Base-by-base conservation (phyloP, 768 basidiomycete genomes). In the Xanthoconium purpureum region DNA sequence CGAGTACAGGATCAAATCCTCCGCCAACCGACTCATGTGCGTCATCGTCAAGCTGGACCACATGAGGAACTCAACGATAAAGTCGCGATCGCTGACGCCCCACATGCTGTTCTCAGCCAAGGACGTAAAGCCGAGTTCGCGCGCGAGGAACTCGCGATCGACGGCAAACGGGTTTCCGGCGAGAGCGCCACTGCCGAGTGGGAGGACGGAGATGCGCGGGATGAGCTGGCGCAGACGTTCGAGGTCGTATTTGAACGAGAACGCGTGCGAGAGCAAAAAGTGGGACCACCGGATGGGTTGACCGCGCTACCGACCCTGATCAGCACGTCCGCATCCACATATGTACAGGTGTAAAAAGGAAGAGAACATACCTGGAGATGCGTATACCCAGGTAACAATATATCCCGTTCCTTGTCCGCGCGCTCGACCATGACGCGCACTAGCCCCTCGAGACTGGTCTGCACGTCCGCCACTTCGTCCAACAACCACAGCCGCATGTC, bases 221-320 rank as follows among this genome's bases (percentile, higher is more conserved):
- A 89, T 76, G 51, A 96, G 82, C 68, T 94, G 85, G 35, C 82
- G 80, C 17, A 97, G 82, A 20, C 93, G 87, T 61, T 92, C 85
- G 35, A 95, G 83, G 74, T 99, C 97, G 47, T 83, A 81, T n/a
- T 83, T 79, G 78, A 98, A 94, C 24, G 94, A 92, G 65, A 92
- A 91, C 6, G 94, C 94, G 72, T 99, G 94, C 20, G 94, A 96
- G 52, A 98, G 83, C 44, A 99, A 80, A 51, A 97, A 83, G 74
- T 99, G 97, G 0, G 97, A 95, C 97, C 97, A 99, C 59, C 97
- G 87, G 68, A 99, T 96, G 36, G 97, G 97, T 80, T 98, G 95
- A 18, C 89, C 97, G 38, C 97, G 89, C 96, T 99, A 62, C 30
- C 11, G 29, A 30, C 12, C 49, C 3, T 29, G 14, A 62, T 62